Evolutionary conservation across 192 early-diverging fungal genomes (phyloP).

Genomic region (Coemansia sp.): DNA sequence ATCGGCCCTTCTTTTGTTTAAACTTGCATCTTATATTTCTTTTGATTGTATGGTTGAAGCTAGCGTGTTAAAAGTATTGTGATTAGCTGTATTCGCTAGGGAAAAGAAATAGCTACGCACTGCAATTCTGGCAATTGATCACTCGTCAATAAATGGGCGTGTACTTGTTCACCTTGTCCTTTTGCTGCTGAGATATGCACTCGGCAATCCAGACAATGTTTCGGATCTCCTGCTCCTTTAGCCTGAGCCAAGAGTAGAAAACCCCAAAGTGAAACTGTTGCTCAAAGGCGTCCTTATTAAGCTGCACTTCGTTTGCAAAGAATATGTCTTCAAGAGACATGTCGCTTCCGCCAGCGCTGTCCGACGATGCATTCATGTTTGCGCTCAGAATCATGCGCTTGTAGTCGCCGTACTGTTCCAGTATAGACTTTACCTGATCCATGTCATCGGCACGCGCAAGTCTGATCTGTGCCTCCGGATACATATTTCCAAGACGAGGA

Average conservation of each 20-base stretch:
- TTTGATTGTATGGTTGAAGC: neutral
- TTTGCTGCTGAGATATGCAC: conserved; percentile 97
- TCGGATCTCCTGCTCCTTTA: conserved; percentile 98
- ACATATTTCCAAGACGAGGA: conserved; percentile 86
- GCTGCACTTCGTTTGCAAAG: conserved; percentile 91
- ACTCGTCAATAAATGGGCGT: conserved; percentile 80
- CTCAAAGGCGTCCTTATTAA: conserved; percentile 91
- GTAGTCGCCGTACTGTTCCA: conserved; percentile 90
- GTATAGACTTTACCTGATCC: conserved; percentile 86
- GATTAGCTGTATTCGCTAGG: neutral
- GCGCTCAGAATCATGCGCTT: conserved; percentile 76
- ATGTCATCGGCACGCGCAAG: conserved; percentile 88
- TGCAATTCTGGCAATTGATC: neutral
- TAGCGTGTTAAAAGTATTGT: neutral
- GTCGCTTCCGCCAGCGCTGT: conserved; percentile 50
- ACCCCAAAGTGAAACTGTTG: conserved; percentile 97
- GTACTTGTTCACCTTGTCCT: conserved; percentile 92
- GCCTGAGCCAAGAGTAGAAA: conserved; percentile 92
- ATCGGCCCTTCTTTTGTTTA: neutral
- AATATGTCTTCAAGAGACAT: conserved; percentile 91
- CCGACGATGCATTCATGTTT: conserved; percentile 36
- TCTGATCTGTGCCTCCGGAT: conserved; percentile 84
- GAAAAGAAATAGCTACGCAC: neutral
- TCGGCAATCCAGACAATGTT: conserved; percentile 99
- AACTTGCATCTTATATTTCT: neutral